phyloP scores from a whole-genome alignment of 306 rosid genomes.

The Quercus aquifolioides region DNA sequence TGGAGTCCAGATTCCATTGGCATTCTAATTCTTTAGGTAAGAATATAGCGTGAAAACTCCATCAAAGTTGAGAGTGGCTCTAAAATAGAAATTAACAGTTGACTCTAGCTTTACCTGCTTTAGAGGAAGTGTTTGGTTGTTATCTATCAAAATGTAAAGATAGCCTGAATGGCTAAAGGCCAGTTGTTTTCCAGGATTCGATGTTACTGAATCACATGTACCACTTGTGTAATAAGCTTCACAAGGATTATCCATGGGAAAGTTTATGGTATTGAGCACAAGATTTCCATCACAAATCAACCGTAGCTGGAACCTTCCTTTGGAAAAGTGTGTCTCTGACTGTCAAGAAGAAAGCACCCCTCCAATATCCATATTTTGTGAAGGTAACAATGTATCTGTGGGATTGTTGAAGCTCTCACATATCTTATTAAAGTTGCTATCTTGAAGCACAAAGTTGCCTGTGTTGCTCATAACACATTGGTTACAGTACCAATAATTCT shows the following conservation, averaged over 20 bases:
- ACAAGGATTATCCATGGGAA: neutral
- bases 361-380: constrained; percentile 39
- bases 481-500: neutral
- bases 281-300: no score
- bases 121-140: no score
- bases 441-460: constrained; percentile 31
- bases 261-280: no score
- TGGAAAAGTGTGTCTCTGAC: neutral
- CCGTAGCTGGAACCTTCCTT: no score
- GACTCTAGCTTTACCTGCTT: no score
- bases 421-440: no score
- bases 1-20: neutral
- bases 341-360: constrained; percentile 22
- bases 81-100: no score
- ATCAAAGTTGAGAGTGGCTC: no score
- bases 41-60: no score
- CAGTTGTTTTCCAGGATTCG: constrained; percentile 25
- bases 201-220: neutral
- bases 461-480: constrained; percentile 24
- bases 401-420: neutral
- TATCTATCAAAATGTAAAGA: constrained; percentile 11
- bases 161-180: constrained; percentile 29
- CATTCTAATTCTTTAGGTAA: no score
- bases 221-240: constrained; percentile 20
- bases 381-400: constrained; percentile 48